Percentiles rank a stretch among this genome's conserved stretches.
These are phyloP conservation scores for Thermochaetoides thermophila DNA, from an alignment of 495 filamentous ascomycete genomes.

Conservation along the genomic window DNA sequence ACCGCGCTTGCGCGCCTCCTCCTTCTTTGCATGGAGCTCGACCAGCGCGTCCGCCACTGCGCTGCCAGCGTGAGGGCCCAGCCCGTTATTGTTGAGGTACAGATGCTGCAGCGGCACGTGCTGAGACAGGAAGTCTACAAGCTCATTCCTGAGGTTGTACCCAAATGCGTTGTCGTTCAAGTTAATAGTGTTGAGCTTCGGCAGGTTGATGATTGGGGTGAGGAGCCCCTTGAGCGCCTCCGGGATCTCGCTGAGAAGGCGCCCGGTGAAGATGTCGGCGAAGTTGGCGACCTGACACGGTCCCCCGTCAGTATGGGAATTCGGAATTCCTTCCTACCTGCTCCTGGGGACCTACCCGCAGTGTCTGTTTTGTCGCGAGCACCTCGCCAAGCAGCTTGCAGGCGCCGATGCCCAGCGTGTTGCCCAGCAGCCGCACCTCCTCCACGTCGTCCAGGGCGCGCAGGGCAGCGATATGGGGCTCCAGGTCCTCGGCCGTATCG, in stretches of 20 bases:
- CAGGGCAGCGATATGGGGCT: slow-evolving; percentile 66
- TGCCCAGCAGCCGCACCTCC: slow-evolving; percentile 70
- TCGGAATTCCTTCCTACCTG: no score
- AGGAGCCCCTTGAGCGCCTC: slow-evolving; percentile 74
- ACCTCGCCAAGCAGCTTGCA: slow-evolving; percentile 68
- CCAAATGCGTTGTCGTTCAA: slow-evolving; percentile 97
- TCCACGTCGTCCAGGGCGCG: slow-evolving; percentile 59
- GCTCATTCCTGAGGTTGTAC: slow-evolving; percentile 70
- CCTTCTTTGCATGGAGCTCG: slow-evolving; percentile 58
- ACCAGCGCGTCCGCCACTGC: slow-evolving; percentile 75
- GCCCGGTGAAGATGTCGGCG: slow-evolving; percentile 93
- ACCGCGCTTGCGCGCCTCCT: slow-evolving; percentile 48
- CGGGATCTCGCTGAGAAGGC: slow-evolving; percentile 87
- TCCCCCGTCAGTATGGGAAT: neutral
- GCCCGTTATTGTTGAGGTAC: slow-evolving; percentile 95
- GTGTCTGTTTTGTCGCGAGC: slow-evolving; percentile 61
- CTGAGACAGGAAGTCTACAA: slow-evolving; percentile 70
- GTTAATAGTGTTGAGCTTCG: slow-evolving; percentile 77
- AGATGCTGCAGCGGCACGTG: slow-evolving; percentile 83
- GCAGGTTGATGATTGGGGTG: slow-evolving; percentile 67
- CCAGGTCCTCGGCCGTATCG: slow-evolving; percentile 70
- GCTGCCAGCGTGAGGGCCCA: slow-evolving; percentile 78
- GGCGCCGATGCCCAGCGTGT: slow-evolving; percentile 81
- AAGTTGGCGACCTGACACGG: slow-evolving; percentile 60
- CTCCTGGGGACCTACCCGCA: slow-evolving; percentile 44